A percentile compares a stretch with the other conserved stretches of the same genome.
Evolutionary conservation across 441 rosid genomes (phyloP).

Genomic region (Capsella rubella): DNA sequence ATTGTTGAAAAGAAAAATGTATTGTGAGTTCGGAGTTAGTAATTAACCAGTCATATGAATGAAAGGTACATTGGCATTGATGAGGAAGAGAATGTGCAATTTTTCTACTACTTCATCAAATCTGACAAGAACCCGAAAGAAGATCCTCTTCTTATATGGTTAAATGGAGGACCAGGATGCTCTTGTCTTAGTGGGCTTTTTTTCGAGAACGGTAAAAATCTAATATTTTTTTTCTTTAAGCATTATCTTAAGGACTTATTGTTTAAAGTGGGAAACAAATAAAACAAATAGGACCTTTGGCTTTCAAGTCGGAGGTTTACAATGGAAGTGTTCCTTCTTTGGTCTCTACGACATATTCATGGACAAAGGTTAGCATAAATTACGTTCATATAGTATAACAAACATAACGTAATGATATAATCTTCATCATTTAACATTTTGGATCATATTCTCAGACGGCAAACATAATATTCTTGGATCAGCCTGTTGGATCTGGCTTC

Average conservation of each 20-base stretch:
- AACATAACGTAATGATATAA: constrained; percentile 31
- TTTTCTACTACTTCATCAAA: constrained; percentile 44
- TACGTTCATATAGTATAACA: neutral
- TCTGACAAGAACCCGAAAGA: constrained; percentile 45
- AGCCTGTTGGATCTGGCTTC: constrained; percentile 54
- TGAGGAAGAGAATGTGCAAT: constrained; percentile 39
- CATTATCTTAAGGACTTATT: neutral
- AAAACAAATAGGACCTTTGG: constrained; percentile 56
- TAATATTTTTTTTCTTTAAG: neutral
- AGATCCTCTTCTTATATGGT: constrained; percentile 75
- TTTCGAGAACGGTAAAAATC: constrained; percentile 58
- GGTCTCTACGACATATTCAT: constrained; percentile 61
- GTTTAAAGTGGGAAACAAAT: neutral
- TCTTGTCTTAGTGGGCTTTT: constrained; percentile 52
- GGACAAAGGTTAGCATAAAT: constrained; percentile 61
- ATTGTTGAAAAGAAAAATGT: neutral
- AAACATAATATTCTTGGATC: constrained; percentile 52
- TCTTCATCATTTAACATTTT: constrained; percentile 20
- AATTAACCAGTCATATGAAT: neutral
- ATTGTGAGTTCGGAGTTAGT: neutral
- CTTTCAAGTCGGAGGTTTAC: constrained; percentile 52
- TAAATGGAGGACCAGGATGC: constrained; percentile 86
- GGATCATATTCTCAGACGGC: constrained; percentile 38
- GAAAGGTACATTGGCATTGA: constrained; percentile 43
- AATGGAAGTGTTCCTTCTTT: constrained; percentile 64